Percentiles rank a stretch among this genome's conserved stretches.
phyloP scores from a whole-genome alignment of 2,329 filamentous ascomycete species.

The Sporothrix schenckii region DNA sequence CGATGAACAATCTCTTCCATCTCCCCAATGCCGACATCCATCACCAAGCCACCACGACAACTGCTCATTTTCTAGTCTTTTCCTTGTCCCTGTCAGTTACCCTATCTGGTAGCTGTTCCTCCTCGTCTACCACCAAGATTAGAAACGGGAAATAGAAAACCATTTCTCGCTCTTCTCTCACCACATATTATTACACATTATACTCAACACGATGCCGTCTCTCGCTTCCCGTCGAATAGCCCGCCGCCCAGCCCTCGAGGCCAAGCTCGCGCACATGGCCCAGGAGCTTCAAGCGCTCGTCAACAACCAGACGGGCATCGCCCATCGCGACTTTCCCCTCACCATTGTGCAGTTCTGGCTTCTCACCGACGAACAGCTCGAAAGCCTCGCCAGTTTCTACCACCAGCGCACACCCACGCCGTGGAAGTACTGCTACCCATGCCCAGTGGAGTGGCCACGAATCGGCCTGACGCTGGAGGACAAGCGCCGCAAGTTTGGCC shows the following conservation, averaged over 20 bases:
- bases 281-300: slow-evolving; percentile 69
- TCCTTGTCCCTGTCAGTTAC: background rate
- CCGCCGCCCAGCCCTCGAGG: slow-evolving; percentile 56
- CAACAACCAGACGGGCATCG: slow-evolving; percentile 61
- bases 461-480: slow-evolving; percentile 59
- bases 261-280: slow-evolving; percentile 67
- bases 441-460: slow-evolving; percentile 64
- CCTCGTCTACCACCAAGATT: background rate
- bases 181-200: background rate
- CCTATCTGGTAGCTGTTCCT: slow-evolving; percentile 9
- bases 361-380: slow-evolving; percentile 70
- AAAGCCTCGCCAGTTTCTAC: slow-evolving; percentile 71
- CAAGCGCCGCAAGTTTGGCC: slow-evolving; percentile 71
- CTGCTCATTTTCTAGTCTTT: slow-evolving; percentile 11
- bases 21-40: background rate
- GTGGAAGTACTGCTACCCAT: slow-evolving; percentile 66
- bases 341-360: slow-evolving; percentile 74
- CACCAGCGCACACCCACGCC: slow-evolving; percentile 64
- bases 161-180: background rate
- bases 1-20: background rate
- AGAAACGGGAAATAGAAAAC: background rate
- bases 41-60: background rate
- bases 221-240: slow-evolving; percentile 47
- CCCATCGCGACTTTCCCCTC: slow-evolving; percentile 66
- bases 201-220: slow-evolving; percentile 25